Conservation (phyloP, 108 stramenopile genomes). For the Cyclotella choctawhatcheeana region DNA sequence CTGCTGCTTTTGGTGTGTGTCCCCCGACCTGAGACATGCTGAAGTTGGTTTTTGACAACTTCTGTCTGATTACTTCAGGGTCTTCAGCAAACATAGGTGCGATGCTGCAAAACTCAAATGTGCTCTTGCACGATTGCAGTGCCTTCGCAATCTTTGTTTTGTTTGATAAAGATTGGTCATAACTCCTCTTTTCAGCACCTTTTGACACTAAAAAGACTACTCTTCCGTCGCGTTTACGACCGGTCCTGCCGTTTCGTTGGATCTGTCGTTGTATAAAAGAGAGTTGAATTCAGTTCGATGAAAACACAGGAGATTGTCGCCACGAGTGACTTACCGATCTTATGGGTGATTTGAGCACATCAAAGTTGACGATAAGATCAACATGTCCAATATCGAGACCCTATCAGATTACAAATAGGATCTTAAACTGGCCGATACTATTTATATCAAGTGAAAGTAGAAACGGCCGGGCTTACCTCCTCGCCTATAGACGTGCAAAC, state of each 20-base stretch:
- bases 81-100: slow-evolving; percentile 62
- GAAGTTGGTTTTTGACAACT: slow-evolving; percentile 49
- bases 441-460: slow-evolving; percentile 43
- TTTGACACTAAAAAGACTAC: slow-evolving; percentile 81
- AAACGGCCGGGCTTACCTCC: slow-evolving; percentile 64
- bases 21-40: slow-evolving; percentile 68
- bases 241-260: slow-evolving; percentile 82
- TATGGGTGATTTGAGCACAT: slow-evolving; percentile 83
- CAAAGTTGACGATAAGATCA: slow-evolving; percentile 94
- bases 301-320: too few species aligned
- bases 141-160: slow-evolving; percentile 63
- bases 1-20: slow-evolving; percentile 44
- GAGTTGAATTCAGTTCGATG: too few species aligned
- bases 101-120: slow-evolving; percentile 57
- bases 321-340: too few species aligned
- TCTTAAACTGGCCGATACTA: background rate
- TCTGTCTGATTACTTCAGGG: slow-evolving; percentile 40
- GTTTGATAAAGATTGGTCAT: slow-evolving; percentile 31
- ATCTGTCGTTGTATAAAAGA: too few species aligned
- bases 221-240: slow-evolving; percentile 87
- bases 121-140: slow-evolving; percentile 52
- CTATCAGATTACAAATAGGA: background rate
- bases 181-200: slow-evolving; percentile 71
- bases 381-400: slow-evolving; percentile 96
- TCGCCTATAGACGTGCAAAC: slow-evolving; percentile 94